Evolutionary conservation across 257 asterid species (phyloP).

Genomic region (Apocynum venetum): DNA sequence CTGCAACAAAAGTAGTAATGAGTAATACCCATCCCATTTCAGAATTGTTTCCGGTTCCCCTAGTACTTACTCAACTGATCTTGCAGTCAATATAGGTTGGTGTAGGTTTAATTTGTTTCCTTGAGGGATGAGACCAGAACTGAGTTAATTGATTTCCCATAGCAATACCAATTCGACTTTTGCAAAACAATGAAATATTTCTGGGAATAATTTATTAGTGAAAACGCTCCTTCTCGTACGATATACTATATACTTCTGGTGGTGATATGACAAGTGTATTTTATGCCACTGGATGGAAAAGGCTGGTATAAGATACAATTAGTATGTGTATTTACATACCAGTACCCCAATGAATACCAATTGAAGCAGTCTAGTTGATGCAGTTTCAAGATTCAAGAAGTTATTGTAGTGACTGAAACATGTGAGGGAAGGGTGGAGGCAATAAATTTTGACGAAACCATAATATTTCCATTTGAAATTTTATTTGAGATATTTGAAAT

Average conservation of each 20-base stretch:
- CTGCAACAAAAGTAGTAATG: too few relatives aligned
- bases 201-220: background rate
- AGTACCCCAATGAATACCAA: background rate
- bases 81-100: conserved; percentile 6
- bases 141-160: background rate
- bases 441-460: conserved; percentile 4
- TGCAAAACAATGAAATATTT: background rate
- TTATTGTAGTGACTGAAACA: background rate
- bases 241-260: too few relatives aligned
- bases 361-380: background rate
- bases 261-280: too few relatives aligned
- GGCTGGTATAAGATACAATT: too few relatives aligned
- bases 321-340: too few relatives aligned
- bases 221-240: too few relatives aligned
- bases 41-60: background rate
- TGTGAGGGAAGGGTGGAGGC: background rate
- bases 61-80: background rate
- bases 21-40: background rate
- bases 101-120: conserved; percentile 6
- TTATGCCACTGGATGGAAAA: too few relatives aligned
- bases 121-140: background rate
- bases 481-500: too few relatives aligned
- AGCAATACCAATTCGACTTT: background rate
- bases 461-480: background rate
- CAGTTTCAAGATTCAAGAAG: background rate